Percentiles rank a stretch among this genome's conserved stretches.
Evolutionary conservation across 2,329 filamentous ascomycete genomes (phyloP).

Genomic region (Aspergillus tamarii): DNA sequence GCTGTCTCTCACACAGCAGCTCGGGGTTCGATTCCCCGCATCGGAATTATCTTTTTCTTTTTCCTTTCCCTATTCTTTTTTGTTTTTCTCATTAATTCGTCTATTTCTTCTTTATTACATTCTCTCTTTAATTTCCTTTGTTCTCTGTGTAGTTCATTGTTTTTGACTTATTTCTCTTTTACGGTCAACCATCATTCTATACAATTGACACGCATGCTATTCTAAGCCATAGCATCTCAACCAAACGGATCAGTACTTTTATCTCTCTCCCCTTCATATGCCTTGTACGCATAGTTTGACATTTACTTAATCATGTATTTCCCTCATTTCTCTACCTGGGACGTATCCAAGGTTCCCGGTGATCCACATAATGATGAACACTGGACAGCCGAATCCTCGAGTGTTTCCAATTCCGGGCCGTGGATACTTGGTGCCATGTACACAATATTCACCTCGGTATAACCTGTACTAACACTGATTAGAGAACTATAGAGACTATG

Average conservation of each 20-base stretch:
- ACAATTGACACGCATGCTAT: too few species aligned
- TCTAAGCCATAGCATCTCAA: too few species aligned
- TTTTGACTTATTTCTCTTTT: too few species aligned
- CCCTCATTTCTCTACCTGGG: too few species aligned
- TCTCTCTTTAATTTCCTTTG: not conserved
- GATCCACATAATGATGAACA: not conserved
- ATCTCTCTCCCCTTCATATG: too few species aligned
- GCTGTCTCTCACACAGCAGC: conserved; percentile 16
- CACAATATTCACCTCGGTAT: not conserved
- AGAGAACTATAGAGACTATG: not conserved
- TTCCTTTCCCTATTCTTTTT: not conserved
- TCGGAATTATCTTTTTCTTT: conserved; percentile 11
- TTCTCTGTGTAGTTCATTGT: too few species aligned
- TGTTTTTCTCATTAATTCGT: not conserved
- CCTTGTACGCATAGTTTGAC: too few species aligned
- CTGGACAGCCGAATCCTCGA: not conserved
- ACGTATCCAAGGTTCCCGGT: not conserved
- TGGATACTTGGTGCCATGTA: not conserved
- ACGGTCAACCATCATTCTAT: too few species aligned
- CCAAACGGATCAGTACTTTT: too few species aligned
- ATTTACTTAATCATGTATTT: too few species aligned
- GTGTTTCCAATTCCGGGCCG: not conserved
- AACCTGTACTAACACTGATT: not conserved
- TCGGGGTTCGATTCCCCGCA: conserved; percentile 19
- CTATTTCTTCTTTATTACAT: not conserved